Evolutionary conservation across 495 filamentous ascomycete genomes (phyloP), one percentile per base, ranked within the genome.

Genomic region (Chaetomium cochliodes): DNA sequence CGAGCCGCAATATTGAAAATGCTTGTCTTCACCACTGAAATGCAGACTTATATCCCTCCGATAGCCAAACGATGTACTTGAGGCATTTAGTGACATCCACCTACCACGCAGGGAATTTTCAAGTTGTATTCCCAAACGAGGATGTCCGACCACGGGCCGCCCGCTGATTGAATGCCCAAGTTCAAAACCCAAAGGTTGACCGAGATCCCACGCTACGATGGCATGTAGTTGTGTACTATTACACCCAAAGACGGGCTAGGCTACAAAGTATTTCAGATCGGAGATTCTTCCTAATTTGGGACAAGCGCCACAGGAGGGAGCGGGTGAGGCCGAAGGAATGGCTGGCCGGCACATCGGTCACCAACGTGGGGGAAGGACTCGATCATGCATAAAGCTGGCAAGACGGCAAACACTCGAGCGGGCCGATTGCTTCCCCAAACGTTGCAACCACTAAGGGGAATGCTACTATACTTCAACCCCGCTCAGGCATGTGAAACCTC

Each of bases 331-430:
- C 54, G 30, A 56, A 28, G 18, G 54, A 28, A 20, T 39, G 30
- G n/a, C 30, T 28, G 8, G 54, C n/a, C 33, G 3, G 54, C 16
- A 56, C n/a, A 41, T 5, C 22, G 33, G 20, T 6, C 54, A 33
- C 54, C 9, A 41, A 39, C 33, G 33, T 28, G 16, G 54, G 54
- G 12, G 15, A 44, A n/a, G 55, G 23, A 26, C 55, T 16, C 6
- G 37, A 18, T 46, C 39, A 58, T 58, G 55, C 55, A 58, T 44
- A 25, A 58, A 57, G 15, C 3, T 30, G 33, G 30, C 18, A 57
- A 7, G 52, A 6, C 30, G 18, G 54, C 54, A 39, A 42, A 42
- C 54, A 42, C 8, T 5, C 37, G 8, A 25, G 55, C 55, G 55
- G 52, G 30, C 55, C 55, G 55, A 58, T 23, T 58, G 9, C 30